Base-by-base conservation (phyloP, 73 alveolate genomes). In the Halteria grandinella region DNA sequence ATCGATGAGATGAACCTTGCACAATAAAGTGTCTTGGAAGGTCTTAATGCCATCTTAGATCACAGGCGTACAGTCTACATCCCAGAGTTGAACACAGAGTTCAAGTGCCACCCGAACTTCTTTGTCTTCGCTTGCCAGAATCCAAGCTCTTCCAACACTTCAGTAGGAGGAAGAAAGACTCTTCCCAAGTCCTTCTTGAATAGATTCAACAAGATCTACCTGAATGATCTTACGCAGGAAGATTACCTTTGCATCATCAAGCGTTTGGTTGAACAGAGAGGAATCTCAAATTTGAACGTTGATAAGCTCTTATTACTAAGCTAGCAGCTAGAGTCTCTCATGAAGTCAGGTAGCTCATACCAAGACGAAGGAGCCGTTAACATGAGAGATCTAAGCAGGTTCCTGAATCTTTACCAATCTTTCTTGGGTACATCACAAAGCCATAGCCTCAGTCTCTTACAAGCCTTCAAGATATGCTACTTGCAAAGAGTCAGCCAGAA, bases 11-110 rank as follows among this genome's bases (percentile, higher is more conserved):
- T 95, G 91, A 95, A 95, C 71, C 91, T 95, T 49, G 99, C 99
- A 17, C 91, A 95, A 32, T 82, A 91, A 60, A 80, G 92, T 64
- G 97, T 96, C 7, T 75, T 98, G 63, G 99, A 98, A 86, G 99
- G 99, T 6, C 90, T 98, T 47, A 98, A 98, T 84, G 97, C 99
- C 4, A 76, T 98, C 40, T 91, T 98, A 54, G 99, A 98, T 90
- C 99, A 97, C 69, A 81, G 99, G 59, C 86, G 90, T 81, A 87
- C 94, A 39, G 93, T 97, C 23, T 93, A 91, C 86, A 87, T 98
- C 29, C 99, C 99, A 0, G 99, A 97, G 75, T 79, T 97, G 45
- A 92, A 97, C 55, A 57, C 69, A 59, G 96, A 90, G 43, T 94
- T 95, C 49, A 79, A 81, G 37, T 92, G 96, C 6, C 95, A 93